Percentiles rank a stretch among this genome's conserved stretches.
Conservation (phyloP, 352 stramenopile genomes). For the Globisporangium sylvaticum region DNA sequence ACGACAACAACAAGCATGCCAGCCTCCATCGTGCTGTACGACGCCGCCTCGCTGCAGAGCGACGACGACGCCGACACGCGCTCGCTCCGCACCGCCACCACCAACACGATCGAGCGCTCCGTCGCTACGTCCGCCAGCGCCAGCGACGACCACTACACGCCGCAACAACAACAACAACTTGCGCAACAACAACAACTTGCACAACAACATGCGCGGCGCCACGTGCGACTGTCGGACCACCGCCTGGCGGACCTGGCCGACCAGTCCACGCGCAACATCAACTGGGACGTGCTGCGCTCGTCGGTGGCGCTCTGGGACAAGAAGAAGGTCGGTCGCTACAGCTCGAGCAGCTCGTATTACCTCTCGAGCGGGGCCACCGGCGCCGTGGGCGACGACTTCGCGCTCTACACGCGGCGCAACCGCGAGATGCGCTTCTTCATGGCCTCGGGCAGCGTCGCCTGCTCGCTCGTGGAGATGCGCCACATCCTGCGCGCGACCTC, state of each 20-base stretch:
- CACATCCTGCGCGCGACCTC: conserved; percentile 27
- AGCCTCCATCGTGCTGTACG: conserved; percentile 1
- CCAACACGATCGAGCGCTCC: neutral
- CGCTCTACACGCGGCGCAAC: conserved; percentile 23
- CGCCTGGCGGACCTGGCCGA: conserved; percentile 35
- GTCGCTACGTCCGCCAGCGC: neutral
- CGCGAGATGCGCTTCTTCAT: conserved; percentile 29
- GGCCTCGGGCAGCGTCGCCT: conserved; percentile 28
- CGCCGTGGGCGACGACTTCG: conserved; percentile 7
- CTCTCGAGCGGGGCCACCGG: neutral
- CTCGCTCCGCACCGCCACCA: neutral
- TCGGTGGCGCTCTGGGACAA: conserved; percentile 23
- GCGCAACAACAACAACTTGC: neutral
- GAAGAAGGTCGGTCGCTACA: conserved; percentile 7
- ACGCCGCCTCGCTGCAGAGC: neutral
- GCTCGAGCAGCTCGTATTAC: neutral
- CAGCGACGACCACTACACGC: neutral
- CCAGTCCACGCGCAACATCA: conserved; percentile 21
- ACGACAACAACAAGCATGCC: neutral
- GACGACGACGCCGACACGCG: conserved; percentile 2
- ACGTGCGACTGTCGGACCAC: conserved; percentile 42
- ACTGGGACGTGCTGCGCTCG: conserved; percentile 26
- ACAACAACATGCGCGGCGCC: conserved; percentile 19
- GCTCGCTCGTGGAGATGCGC: conserved; percentile 38
- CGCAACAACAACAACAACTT: neutral